Percentiles rank a stretch among this genome's conserved stretches.
phyloP scores from a whole-genome alignment of 2,329 filamentous ascomycete species.

The Aureobasidium sp. region DNA sequence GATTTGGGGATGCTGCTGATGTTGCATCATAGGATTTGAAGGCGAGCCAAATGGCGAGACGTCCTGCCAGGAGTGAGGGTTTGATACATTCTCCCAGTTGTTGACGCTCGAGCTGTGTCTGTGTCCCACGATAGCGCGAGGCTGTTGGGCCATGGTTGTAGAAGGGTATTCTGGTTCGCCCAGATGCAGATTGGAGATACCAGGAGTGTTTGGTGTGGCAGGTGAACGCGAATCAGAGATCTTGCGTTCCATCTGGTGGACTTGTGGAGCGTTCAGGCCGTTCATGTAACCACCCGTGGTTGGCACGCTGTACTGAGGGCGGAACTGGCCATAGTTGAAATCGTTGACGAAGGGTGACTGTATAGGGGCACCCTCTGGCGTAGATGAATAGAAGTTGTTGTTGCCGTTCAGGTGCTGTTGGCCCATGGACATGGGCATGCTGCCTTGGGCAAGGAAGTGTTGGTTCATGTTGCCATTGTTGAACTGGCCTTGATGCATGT shows the following conservation, averaged over 20 bases:
- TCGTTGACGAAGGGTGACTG: conserved; percentile 79
- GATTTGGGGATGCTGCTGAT: conserved; percentile 68
- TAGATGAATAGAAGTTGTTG: conserved; percentile 68
- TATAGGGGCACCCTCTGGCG: conserved; percentile 84
- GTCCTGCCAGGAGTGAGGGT: conserved; percentile 66
- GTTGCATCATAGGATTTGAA: conserved; percentile 52
- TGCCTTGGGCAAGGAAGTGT: conserved; percentile 12
- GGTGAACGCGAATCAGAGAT: conserved; percentile 68
- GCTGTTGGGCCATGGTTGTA: conserved; percentile 29
- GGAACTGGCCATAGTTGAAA: conserved; percentile 72
- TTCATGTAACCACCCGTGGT: conserved; percentile 19
- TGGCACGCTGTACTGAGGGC: conserved; percentile 37
- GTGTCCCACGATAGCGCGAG: conserved; percentile 23
- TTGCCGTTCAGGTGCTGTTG: conserved; percentile 28
- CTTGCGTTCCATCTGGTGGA: conserved; percentile 48
- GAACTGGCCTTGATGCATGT: conserved; percentile 26
- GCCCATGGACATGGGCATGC: conserved; percentile 19
- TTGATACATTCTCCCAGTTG: conserved; percentile 81
- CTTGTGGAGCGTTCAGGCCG: conserved; percentile 28
- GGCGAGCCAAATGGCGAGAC: conserved; percentile 88
- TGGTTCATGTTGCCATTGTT: conserved; percentile 17
- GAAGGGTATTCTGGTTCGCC: conserved; percentile 48
- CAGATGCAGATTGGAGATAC: conserved; percentile 65
- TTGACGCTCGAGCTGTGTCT: conserved; percentile 70
- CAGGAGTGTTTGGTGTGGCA: conserved; percentile 79